Evolutionary conservation across 768 basidiomycete genomes (phyloP).

Genomic region (Tubosaeta sp.): DNA sequence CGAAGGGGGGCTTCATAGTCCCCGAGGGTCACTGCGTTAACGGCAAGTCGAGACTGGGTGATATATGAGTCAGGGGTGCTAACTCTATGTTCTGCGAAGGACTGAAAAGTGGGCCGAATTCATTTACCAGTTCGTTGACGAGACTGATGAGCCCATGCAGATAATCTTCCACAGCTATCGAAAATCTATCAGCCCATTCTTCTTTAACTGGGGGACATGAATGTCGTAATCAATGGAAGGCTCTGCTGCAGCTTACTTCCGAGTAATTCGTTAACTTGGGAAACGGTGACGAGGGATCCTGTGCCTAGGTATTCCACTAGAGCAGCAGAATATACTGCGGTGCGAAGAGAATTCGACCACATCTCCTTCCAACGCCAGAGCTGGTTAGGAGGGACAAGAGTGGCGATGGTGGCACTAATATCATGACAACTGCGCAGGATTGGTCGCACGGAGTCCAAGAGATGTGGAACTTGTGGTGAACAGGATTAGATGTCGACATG

Average conservation of each 20-base stretch:
- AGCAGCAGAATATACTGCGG: slow-evolving; percentile 61
- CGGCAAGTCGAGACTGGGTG: slow-evolving; percentile 66
- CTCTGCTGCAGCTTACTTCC: slow-evolving; percentile 53
- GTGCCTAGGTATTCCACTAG: slow-evolving; percentile 60
- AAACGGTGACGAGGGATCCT: slow-evolving; percentile 55
- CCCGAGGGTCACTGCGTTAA: slow-evolving; percentile 79
- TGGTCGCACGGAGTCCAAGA: slow-evolving; percentile 56
- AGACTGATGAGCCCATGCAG: slow-evolving; percentile 74
- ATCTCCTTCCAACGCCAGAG: slow-evolving; percentile 85
- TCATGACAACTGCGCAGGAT: slow-evolving; percentile 52
- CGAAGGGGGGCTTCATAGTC: slow-evolving; percentile 75
- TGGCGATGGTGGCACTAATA: slow-evolving; percentile 47
- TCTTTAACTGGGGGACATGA: slow-evolving; percentile 48
- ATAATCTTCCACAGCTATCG: slow-evolving; percentile 72
- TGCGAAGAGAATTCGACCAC: slow-evolving; percentile 70
- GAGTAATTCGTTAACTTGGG: slow-evolving; percentile 47
- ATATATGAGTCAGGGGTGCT: slow-evolving; percentile 4
- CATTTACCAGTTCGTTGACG: slow-evolving; percentile 73
- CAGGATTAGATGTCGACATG: slow-evolving; percentile 7
- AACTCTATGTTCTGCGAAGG: neutral
- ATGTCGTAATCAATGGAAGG: neutral
- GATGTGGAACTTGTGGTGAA: slow-evolving; percentile 46
- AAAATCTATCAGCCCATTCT: slow-evolving; percentile 65
- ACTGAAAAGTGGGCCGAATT: neutral
- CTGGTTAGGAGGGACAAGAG: slow-evolving; percentile 62